Conservation (phyloP, 305 asterid genomes). For the Ajuga reptans region DNA sequence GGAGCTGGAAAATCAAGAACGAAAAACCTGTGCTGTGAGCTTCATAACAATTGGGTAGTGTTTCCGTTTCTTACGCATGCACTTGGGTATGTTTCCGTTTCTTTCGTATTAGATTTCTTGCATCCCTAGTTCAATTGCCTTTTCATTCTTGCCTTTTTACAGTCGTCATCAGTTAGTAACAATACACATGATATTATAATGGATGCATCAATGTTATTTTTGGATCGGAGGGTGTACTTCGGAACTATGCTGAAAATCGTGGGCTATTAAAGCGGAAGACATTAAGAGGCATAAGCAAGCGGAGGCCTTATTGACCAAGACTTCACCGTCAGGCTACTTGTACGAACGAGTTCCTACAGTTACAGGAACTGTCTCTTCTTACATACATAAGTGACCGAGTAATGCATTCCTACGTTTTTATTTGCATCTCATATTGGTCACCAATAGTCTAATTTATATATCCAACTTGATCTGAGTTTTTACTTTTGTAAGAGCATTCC, state of each 20-base stretch:
- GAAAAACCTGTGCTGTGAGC: neutral
- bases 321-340: neutral
- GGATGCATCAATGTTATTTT: neutral
- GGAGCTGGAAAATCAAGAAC: neutral
- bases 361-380: neutral
- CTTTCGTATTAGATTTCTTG: neutral
- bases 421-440: neutral
- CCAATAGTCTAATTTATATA: neutral
- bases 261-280: neutral
- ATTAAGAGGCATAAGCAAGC: neutral
- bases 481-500: neutral
- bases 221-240: neutral
- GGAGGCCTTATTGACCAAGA: neutral
- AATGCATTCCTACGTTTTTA: neutral
- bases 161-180: neutral
- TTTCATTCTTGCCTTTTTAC: neutral
- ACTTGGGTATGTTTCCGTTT: neutral
- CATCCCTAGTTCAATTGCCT: neutral
- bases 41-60: constrained; percentile 5
- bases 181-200: neutral
- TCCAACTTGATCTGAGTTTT: neutral
- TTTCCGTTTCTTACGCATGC: neutral
- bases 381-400: neutral
- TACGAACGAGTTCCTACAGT: neutral
- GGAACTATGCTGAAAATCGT: neutral